Percentiles rank a stretch among this genome's conserved stretches.
phyloP scores from a whole-genome alignment of 2,329 filamentous ascomycete species.

The Neonectria magnoliae region DNA sequence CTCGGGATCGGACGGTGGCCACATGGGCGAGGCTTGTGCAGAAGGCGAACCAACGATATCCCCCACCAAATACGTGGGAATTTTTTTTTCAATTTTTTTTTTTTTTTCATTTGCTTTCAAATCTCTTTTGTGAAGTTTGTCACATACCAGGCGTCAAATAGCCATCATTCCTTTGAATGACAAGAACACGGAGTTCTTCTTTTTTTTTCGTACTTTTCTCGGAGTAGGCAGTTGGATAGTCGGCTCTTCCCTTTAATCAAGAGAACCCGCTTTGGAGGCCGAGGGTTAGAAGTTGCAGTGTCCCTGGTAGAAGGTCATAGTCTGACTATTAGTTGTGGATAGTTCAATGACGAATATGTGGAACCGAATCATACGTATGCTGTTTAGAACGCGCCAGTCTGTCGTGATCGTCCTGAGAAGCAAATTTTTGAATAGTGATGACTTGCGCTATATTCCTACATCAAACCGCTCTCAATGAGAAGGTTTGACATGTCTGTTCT shows the following conservation, averaged over 20 bases:
- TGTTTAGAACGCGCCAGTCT: not conserved
- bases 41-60: conserved; percentile 44
- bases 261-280: not conserved
- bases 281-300: conserved; percentile 9
- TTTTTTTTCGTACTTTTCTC: conserved; percentile 20
- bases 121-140: conserved; percentile 29
- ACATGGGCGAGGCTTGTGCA: conserved; percentile 40
- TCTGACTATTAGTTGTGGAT: conserved; percentile 9
- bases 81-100: conserved; percentile 40
- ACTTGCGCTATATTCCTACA: not conserved
- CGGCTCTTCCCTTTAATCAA: not conserved
- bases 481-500: not conserved
- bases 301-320: conserved; percentile 10
- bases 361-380: not conserved
- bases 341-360: conserved; percentile 19
- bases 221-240: conserved; percentile 25
- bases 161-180: conserved; percentile 36
- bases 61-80: conserved; percentile 35
- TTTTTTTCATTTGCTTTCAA: conserved; percentile 33
- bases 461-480: no score
- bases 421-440: not conserved
- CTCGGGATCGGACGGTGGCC: conserved; percentile 40
- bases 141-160: conserved; percentile 41
- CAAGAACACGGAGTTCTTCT: conserved; percentile 35
- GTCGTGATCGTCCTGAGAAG: no score